A percentile compares a stretch with the other conserved stretches of the same genome.
Conservation (phyloP, 257 asterid genomes). For the Euphrasia confusa region DNA sequence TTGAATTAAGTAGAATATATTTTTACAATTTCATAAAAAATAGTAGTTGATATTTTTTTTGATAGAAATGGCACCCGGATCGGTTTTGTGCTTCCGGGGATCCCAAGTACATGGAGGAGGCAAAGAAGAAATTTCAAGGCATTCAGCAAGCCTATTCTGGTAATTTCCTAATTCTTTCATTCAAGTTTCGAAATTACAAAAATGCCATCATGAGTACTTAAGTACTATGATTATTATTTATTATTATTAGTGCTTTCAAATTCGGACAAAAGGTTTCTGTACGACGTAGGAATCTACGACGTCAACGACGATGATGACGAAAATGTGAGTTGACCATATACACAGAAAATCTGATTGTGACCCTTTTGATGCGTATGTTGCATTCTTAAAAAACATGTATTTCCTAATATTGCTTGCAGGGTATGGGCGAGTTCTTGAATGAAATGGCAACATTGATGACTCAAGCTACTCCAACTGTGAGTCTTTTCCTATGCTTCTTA, state of each 20-base stretch:
- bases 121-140: constrained; percentile 76
- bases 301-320: constrained; percentile 67
- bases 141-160: constrained; percentile 94
- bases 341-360: constrained; percentile 10
- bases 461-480: constrained; percentile 52
- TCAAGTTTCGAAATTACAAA: too few species aligned
- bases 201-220: too few species aligned
- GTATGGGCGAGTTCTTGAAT: constrained; percentile 81
- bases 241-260: constrained; percentile 66
- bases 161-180: constrained; percentile 18
- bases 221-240: not conserved
- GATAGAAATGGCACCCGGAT: constrained; percentile 90
- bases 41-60: too few species aligned
- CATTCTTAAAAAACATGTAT: too few species aligned
- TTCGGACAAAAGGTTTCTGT: constrained; percentile 64
- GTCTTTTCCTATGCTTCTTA: constrained; percentile 22
- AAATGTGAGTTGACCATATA: constrained; percentile 34
- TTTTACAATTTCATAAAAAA: too few species aligned
- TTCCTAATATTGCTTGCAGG: constrained; percentile 71
- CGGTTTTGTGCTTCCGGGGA: constrained; percentile 59
- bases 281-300: constrained; percentile 85
- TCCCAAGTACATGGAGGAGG: constrained; percentile 52
- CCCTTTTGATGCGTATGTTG: not conserved
- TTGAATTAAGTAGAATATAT: not conserved
- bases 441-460: constrained; percentile 87